phyloP scores from a whole-genome alignment of 148 eudicot genomes.

The Hydrangea macrophylla region DNA sequence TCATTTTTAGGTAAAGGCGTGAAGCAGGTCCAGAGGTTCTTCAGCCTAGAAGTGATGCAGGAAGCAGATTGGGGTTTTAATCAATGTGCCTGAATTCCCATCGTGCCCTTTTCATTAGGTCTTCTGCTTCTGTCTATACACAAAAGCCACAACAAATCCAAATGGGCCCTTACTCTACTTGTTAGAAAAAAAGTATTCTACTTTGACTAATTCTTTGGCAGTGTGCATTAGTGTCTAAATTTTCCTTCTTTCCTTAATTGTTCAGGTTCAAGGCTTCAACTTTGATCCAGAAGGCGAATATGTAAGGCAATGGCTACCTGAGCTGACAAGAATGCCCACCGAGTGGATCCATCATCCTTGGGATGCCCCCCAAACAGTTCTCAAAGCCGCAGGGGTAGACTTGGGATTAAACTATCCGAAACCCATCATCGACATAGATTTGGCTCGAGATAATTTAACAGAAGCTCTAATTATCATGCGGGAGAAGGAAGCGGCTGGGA shows the following conservation, averaged over 20 bases:
- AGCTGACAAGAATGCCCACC: conserved; percentile 86
- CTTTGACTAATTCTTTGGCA: background rate
- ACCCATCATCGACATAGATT: conserved; percentile 71
- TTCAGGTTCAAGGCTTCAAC: conserved; percentile 86
- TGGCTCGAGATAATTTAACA: conserved; percentile 60
- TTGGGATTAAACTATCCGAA: conserved; percentile 81
- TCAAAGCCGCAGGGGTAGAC: conserved; percentile 84
- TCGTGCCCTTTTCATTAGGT: too few species aligned
- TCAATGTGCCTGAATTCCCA: too few species aligned
- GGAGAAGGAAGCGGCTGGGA: conserved; percentile 45
- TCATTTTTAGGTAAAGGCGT: too few species aligned
- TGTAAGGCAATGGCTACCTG: conserved; percentile 87
- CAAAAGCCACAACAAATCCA: too few species aligned
- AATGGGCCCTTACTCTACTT: too few species aligned
- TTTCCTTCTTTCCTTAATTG: background rate
- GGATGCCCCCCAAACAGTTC: conserved; percentile 73
- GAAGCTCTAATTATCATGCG: conserved; percentile 66
- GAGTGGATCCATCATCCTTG: conserved; percentile 99
- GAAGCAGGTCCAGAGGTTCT: too few species aligned
- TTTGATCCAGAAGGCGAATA: conserved; percentile 91
- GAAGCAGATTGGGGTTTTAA: too few species aligned
- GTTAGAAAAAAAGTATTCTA: conserved; percentile 7
- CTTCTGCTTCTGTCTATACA: too few species aligned
- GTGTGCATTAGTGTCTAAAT: background rate
- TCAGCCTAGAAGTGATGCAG: too few species aligned